These are phyloP conservation scores for Ogataea kodamae DNA, from an alignment of 805 yeast genomes.

Conservation along the genomic window DNA sequence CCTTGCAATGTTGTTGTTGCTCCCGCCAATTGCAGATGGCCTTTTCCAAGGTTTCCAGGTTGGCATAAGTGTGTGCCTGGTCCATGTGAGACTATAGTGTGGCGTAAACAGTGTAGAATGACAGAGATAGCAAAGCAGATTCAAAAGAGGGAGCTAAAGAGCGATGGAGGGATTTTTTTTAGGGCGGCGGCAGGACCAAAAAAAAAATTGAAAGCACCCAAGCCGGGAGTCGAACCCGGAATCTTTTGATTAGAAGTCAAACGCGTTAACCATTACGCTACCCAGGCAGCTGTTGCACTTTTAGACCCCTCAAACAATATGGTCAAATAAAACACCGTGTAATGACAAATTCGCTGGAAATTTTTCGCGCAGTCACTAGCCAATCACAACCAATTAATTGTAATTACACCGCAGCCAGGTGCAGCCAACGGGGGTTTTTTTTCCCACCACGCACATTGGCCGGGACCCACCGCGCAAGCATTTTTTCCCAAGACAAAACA, in stretches of 20 bases:
- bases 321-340: background rate
- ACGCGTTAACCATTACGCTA: conserved; percentile 68
- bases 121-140: conserved; percentile 1
- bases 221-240: conserved; percentile 61
- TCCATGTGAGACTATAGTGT: conserved; percentile 2
- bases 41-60: conserved; percentile 12
- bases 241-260: conserved; percentile 65
- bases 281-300: conserved; percentile 39
- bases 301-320: background rate
- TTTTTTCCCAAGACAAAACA: conserved; percentile 8
- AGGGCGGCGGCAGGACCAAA: too few species aligned
- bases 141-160: conserved; percentile 2
- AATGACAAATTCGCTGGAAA: background rate
- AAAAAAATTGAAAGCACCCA: conserved; percentile 33
- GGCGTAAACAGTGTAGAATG: conserved; percentile 1
- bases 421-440: conserved; percentile 7
- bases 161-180: background rate
- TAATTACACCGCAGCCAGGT: conserved; percentile 6
- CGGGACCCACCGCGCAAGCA: conserved; percentile 4
- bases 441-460: conserved; percentile 7
- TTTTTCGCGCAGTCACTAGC: conserved; percentile 2
- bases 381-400: conserved; percentile 11
- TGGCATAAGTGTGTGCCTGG: conserved; percentile 6
- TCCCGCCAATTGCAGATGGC: conserved; percentile 12
- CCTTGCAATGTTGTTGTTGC: conserved; percentile 5